A percentile compares a stretch with the other conserved stretches of the same genome.
phyloP scores from a whole-genome alignment of 2,329 filamentous ascomycete genomes.

The Grosmannia clavigera region DNA sequence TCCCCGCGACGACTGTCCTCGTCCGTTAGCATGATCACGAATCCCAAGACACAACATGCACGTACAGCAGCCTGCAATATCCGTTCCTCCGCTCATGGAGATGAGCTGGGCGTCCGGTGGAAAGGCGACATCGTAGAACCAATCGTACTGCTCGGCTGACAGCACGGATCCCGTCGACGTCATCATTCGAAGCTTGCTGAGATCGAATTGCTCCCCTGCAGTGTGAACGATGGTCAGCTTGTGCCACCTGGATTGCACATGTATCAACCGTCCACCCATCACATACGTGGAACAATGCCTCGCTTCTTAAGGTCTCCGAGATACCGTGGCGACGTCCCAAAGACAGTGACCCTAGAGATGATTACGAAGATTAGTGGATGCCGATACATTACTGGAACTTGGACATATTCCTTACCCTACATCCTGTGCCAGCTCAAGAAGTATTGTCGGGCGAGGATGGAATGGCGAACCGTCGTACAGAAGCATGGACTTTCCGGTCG shows the following conservation, averaged over 20 bases:
- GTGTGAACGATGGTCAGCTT: no score
- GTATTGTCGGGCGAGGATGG: constrained; percentile 2
- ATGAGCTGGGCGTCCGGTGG: constrained; percentile 24
- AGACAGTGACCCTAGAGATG: constrained; percentile 11
- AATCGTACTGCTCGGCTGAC: constrained; percentile 27
- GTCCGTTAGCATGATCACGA: not conserved
- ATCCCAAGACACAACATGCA: constrained; percentile 9
- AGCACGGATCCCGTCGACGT: constrained; percentile 32
- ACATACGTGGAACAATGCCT: constrained; percentile 20
- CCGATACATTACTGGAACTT: not conserved
- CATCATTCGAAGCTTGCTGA: constrained; percentile 17
- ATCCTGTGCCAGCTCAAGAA: constrained; percentile 8
- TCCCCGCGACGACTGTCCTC: constrained; percentile 4
- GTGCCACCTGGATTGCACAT: no score
- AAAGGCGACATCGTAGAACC: constrained; percentile 28
- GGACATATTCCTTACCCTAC: constrained; percentile 4
- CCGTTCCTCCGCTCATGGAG: constrained; percentile 32
- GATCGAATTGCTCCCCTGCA: not conserved
- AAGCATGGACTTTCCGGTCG: constrained; percentile 6
- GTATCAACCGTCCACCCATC: no score
- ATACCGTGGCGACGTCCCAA: constrained; percentile 30
- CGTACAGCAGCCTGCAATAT: constrained; percentile 30
- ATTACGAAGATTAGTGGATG: not conserved
- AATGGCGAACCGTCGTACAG: constrained; percentile 14
- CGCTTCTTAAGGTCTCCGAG: constrained; percentile 28